Conservation (phyloP, 176 grass and related monocot genomes). For the Carex parvula region DNA sequence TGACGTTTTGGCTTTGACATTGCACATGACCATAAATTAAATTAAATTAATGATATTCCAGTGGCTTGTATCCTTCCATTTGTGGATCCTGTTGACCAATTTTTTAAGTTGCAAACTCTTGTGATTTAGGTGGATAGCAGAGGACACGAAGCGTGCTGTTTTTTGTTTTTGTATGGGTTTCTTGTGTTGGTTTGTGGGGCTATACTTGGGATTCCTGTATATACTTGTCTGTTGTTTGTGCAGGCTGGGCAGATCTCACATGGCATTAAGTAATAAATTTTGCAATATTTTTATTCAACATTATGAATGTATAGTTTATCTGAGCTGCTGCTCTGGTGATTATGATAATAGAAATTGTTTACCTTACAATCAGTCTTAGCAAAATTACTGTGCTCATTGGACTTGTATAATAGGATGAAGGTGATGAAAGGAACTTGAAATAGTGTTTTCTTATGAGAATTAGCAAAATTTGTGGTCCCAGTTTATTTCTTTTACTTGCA, state of each 20-base stretch:
- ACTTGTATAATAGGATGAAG: not conserved
- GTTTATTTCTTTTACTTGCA: not conserved
- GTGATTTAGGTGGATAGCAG: not conserved
- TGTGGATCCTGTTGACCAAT: not conserved
- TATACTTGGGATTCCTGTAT: constrained; percentile 19
- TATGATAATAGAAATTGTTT: not conserved
- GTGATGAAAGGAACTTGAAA: not conserved
- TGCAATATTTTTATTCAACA: not conserved
- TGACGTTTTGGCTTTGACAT: not conserved
- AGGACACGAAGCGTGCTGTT: not conserved
- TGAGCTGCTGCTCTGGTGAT: not conserved
- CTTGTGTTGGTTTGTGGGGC: constrained; percentile 25
- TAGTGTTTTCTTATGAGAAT: not conserved
- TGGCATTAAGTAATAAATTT: not conserved
- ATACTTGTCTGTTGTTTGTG: constrained; percentile 7
- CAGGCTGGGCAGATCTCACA: not conserved
- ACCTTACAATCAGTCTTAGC: not conserved
- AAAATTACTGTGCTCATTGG: not conserved
- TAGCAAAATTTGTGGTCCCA: not conserved
- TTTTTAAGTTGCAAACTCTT: not conserved
- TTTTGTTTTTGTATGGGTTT: constrained; percentile 17
- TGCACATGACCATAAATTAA: constrained; percentile 4
- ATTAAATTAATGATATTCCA: not conserved
- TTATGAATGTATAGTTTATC: not conserved
- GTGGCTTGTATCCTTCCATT: not conserved